These are phyloP conservation scores for Aspergillus nanangensis DNA, from an alignment of 495 filamentous ascomycete genomes.

Conservation along the genomic window DNA sequence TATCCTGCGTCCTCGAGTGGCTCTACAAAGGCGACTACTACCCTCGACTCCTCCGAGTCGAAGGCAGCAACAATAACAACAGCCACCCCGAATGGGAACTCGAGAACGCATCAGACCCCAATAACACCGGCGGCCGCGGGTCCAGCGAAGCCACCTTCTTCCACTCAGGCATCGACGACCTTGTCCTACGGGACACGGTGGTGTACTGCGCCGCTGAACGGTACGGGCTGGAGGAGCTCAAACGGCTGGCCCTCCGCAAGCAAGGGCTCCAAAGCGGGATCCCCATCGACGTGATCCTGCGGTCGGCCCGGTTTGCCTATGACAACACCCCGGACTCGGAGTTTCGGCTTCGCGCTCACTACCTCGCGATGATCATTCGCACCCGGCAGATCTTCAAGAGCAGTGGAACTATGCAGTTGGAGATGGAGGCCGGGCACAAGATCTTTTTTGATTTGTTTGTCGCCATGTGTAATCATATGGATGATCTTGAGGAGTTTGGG, in stretches of 20 bases:
- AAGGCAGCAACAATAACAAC: constrained; percentile 41
- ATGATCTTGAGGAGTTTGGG: constrained; percentile 71
- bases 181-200: constrained; percentile 81
- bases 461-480: constrained; percentile 94
- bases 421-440: constrained; percentile 89
- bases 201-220: constrained; percentile 88
- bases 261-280: constrained; percentile 86
- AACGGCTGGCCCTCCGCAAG: constrained; percentile 83
- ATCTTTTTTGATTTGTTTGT: constrained; percentile 98
- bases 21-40: constrained; percentile 71
- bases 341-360: constrained; percentile 85
- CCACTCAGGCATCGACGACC: constrained; percentile 59
- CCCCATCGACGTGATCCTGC: constrained; percentile 79
- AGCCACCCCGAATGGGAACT: constrained; percentile 72
- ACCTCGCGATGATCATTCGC: constrained; percentile 90
- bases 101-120: constrained; percentile 51
- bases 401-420: constrained; percentile 94
- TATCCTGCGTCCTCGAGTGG: constrained; percentile 65
- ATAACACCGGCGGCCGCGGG: constrained; percentile 49
- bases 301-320: constrained; percentile 88
- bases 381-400: constrained; percentile 91
- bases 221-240: constrained; percentile 81
- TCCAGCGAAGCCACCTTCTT: constrained; percentile 73
- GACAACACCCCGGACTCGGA: constrained; percentile 90
- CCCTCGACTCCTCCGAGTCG: constrained; percentile 48